Evolutionary conservation across 1,284 basidiomycete species (phyloP).

Genomic region (Papiliotrema nemorosa): DNA sequence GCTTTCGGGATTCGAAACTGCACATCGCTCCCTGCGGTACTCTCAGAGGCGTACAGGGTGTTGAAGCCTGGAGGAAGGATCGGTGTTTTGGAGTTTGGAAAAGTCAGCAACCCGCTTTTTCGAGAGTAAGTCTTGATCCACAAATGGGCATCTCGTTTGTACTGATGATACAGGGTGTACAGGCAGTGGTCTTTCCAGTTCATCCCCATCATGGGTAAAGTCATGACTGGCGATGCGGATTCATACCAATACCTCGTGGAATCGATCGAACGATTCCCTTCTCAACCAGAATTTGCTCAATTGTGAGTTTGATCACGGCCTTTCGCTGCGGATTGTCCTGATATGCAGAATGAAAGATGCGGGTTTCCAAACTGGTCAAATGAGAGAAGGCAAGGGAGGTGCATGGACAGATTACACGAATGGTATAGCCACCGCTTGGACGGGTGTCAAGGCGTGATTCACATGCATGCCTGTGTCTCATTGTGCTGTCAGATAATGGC

Average conservation of each 20-base stretch:
- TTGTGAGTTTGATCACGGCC: slow-evolving; percentile 55
- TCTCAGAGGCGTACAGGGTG: slow-evolving; percentile 87
- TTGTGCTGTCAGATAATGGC: no score
- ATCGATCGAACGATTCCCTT: slow-evolving; percentile 92
- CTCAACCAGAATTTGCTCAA: slow-evolving; percentile 81
- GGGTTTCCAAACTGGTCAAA: slow-evolving; percentile 72
- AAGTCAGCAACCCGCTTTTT: slow-evolving; percentile 83
- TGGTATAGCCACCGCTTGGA: slow-evolving; percentile 81
- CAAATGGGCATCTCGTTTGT: no score
- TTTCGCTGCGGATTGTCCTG: not conserved
- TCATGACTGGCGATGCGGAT: slow-evolving; percentile 89
- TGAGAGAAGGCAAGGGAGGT: slow-evolving; percentile 71
- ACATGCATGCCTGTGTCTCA: no score
- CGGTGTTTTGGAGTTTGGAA: slow-evolving; percentile 95
- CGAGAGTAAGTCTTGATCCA: slow-evolving; percentile 62
- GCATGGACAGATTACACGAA: slow-evolving; percentile 84
- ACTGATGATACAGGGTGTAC: slow-evolving; percentile 64
- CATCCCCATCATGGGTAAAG: slow-evolving; percentile 89
- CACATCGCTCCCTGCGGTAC: slow-evolving; percentile 84
- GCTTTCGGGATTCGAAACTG: slow-evolving; percentile 98
- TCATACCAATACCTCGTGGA: slow-evolving; percentile 98
- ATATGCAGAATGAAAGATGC: slow-evolving; percentile 62
- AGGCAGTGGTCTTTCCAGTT: slow-evolving; percentile 95
- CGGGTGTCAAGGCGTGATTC: slow-evolving; percentile 64
- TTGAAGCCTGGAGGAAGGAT: slow-evolving; percentile 96